Evolutionary conservation across 2,329 filamentous ascomycete species (phyloP).

Genomic region (Diaporthe aspalathi): DNA sequence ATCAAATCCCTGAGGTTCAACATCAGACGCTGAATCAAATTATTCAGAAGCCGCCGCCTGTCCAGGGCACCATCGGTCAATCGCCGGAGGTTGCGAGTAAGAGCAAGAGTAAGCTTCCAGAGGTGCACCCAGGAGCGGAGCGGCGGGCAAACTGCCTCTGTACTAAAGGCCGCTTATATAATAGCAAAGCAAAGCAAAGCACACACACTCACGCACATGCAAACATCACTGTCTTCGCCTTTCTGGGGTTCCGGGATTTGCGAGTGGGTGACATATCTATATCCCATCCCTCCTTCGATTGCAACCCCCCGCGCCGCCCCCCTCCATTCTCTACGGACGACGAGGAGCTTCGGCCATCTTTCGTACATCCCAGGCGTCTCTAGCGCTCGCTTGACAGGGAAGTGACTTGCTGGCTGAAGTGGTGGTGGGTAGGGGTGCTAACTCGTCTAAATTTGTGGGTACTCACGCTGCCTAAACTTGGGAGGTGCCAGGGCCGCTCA

Average conservation of each 20-base stretch:
- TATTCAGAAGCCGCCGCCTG: too few species aligned
- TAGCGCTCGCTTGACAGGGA: neutral
- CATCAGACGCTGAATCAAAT: too few species aligned
- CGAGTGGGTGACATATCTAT: neutral
- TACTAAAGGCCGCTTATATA: too few species aligned
- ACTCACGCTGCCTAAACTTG: neutral
- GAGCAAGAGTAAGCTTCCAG: neutral
- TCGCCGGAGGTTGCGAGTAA: neutral
- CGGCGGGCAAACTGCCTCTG: neutral
- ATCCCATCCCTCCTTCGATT: too few species aligned
- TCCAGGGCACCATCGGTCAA: neutral
- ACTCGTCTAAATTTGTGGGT: slow-evolving; percentile 10
- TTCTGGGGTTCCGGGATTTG: neutral
- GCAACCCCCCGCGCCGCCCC: neutral
- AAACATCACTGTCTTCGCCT: neutral
- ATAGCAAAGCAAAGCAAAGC: too few species aligned
- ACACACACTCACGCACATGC: neutral
- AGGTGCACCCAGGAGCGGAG: neutral
- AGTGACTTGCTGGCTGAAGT: neutral
- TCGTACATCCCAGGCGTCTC: neutral
- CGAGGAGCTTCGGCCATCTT: neutral
- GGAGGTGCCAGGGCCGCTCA: too few species aligned
- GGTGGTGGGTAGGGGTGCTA: neutral
- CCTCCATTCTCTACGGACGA: neutral
- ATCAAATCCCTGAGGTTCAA: too few species aligned